Conservation (phyloP, 768 basidiomycete species). For the Trametes maxima region DNA sequence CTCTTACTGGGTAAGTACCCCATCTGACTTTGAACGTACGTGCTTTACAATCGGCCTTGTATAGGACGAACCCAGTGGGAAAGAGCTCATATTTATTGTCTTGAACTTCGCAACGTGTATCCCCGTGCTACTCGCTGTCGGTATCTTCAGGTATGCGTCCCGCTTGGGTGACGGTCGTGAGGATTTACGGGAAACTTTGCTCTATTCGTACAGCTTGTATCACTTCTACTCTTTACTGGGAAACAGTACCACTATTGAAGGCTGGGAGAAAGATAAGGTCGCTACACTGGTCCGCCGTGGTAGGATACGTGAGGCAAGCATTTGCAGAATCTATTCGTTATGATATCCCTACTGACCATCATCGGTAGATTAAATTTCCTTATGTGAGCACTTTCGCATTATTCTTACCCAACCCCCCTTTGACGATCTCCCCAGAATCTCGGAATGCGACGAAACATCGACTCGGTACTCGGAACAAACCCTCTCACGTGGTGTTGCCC, state of each 20-base stretch:
- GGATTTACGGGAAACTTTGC: not conserved
- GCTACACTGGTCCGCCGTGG: slow-evolving; percentile 83
- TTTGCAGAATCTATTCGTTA: not conserved
- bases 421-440: slow-evolving; percentile 62
- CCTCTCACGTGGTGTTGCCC: slow-evolving; percentile 88
- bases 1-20: slow-evolving; percentile 54
- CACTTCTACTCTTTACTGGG: slow-evolving; percentile 76
- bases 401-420: not conserved
- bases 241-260: slow-evolving; percentile 96
- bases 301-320: slow-evolving; percentile 73
- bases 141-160: slow-evolving; percentile 75
- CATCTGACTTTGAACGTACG: not conserved
- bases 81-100: slow-evolving; percentile 82
- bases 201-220: slow-evolving; percentile 59
- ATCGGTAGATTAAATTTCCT: slow-evolving; percentile 81
- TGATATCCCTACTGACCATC: not conserved
- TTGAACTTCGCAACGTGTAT: slow-evolving; percentile 84
- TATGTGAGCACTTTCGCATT: slow-evolving; percentile 60
- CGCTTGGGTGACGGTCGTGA: not conserved
- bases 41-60: not conserved
- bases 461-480: slow-evolving; percentile 75
- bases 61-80: slow-evolving; percentile 67
- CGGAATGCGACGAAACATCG: slow-evolving; percentile 70
- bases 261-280: slow-evolving; percentile 97
- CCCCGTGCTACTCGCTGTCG: slow-evolving; percentile 86